Conservation (phyloP, 1,284 basidiomycete genomes). For the Cryptococcus neoformans region DNA sequence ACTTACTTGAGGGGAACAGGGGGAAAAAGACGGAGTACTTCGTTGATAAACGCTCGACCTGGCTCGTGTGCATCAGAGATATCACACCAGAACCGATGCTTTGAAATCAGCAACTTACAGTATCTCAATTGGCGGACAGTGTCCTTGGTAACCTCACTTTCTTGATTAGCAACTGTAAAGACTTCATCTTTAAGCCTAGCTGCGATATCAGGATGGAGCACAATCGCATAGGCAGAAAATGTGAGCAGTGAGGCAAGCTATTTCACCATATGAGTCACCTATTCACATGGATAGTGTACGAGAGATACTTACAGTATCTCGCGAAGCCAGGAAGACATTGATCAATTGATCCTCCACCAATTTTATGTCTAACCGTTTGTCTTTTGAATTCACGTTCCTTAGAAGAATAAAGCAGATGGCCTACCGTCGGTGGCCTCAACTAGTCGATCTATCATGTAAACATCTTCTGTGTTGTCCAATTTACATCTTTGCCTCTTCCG, state of each 20-base stretch:
- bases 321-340: conserved; percentile 42
- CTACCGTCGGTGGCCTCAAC: conserved; percentile 33
- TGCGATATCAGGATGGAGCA: conserved; percentile 20
- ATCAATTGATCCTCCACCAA: conserved; percentile 43
- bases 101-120: conserved; percentile 2
- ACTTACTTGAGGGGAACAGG: conserved; percentile 40
- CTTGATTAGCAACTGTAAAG: conserved; percentile 1
- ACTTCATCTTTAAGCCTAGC: conserved; percentile 18
- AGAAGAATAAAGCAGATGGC: neutral
- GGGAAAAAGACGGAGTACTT: conserved; percentile 38
- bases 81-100: neutral
- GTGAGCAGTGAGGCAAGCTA: conserved; percentile 36
- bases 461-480: neutral
- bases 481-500: conserved; percentile 1
- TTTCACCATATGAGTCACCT: neutral
- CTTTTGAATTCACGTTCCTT: neutral
- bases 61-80: neutral
- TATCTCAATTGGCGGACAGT: conserved; percentile 21
- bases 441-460: conserved; percentile 29
- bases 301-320: conserved; percentile 38
- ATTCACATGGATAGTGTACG: neutral
- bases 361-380: conserved; percentile 22
- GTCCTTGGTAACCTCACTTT: conserved; percentile 19
- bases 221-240: conserved; percentile 28
- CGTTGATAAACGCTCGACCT: conserved; percentile 39